Base-by-base conservation (phyloP, 2,329 filamentous ascomycete species). In the Curvularia sp. region DNA sequence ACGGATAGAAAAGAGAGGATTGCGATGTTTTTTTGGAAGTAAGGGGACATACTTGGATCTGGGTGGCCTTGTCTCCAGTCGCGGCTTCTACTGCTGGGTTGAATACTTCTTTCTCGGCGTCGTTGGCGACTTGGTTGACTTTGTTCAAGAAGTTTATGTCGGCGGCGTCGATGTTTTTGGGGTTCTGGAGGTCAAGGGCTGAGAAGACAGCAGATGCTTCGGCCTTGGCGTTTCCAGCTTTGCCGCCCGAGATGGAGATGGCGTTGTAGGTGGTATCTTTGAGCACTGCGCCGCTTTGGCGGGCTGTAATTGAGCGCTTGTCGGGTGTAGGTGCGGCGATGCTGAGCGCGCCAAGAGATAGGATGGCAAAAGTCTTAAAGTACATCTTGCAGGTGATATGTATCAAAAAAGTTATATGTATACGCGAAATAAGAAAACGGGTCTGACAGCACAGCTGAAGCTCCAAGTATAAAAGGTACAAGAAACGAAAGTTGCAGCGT, bases 151-250 rank as follows among this genome's bases (percentile, higher is more conserved):
- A 85, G 32, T 77, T 76, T 4, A 84, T 72, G 64, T 86, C 84
- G 9, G 74, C 70, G 10, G 73, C 69, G 47, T 81, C 80, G 43
- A 86, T 81, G 21, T 71, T 77, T 45, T 78, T 80, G 1, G 83
- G 79, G 67, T 86, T 72, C 52, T 67, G 71, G 27, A 76, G 69
- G 64, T 85, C 78, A 46, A 80, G 74, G 73, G 83, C 83, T 0
- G 84, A 82, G 67, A 87, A 86, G 61, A 83, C 81, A 52, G 81
- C 80, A 45, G 83, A 76, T 53, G 84, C 84, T 72, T 86, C 83
- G 1, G 75, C 80, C 19, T 85, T 77, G 12, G 83, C 84, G 45
- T 85, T 81, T 51, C 84, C 83, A 21, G 80, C 82, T 9, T 79
- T 74, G 2, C 84, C 84, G 43, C 79, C 79, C 0, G 82, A 82